phyloP scores from a whole-genome alignment of 129 eudicot species.

The Flaveria ramosissima region DNA sequence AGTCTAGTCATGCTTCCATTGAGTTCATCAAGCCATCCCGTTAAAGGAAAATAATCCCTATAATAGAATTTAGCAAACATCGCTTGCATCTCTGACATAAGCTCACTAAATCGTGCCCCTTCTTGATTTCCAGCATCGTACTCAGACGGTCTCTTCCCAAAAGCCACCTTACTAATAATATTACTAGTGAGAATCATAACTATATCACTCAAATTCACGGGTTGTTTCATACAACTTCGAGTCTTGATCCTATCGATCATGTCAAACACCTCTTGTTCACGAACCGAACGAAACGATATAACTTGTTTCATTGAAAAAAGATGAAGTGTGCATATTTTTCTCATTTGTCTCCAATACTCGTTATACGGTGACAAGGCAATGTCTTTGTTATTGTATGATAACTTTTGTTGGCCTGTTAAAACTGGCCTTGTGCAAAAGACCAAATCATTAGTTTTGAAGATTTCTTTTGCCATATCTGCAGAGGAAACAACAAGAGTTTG shows the following conservation, averaged over 20 bases:
- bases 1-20: slow-evolving; percentile 35
- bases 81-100: slow-evolving; percentile 26
- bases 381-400: slow-evolving; percentile 25
- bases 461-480: slow-evolving; percentile 34
- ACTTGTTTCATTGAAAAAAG: slow-evolving; percentile 36
- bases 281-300: slow-evolving; percentile 36
- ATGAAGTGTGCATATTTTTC: slow-evolving; percentile 34
- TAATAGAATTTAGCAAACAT: slow-evolving; percentile 26
- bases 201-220: slow-evolving; percentile 20
- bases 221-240: not conserved
- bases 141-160: slow-evolving; percentile 29
- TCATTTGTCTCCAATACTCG: slow-evolving; percentile 38
- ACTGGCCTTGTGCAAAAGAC: slow-evolving; percentile 29
- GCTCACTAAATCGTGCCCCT: slow-evolving; percentile 18
- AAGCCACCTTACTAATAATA: slow-evolving; percentile 36
- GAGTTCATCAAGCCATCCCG: slow-evolving; percentile 47
- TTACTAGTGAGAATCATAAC: slow-evolving; percentile 29
- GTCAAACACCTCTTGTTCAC: slow-evolving; percentile 33
- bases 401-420: slow-evolving; percentile 8
- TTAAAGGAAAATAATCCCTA: slow-evolving; percentile 41
- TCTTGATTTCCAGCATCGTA: not conserved
- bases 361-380: slow-evolving; percentile 27
- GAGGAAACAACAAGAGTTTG: slow-evolving; percentile 39
- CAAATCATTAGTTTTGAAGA: slow-evolving; percentile 38
- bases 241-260: slow-evolving; percentile 22